Evolutionary conservation across 1,139 yeast species (phyloP), one percentile per base, ranked within the genome.

Genomic region (Blastobotrys serpentis): DNA sequence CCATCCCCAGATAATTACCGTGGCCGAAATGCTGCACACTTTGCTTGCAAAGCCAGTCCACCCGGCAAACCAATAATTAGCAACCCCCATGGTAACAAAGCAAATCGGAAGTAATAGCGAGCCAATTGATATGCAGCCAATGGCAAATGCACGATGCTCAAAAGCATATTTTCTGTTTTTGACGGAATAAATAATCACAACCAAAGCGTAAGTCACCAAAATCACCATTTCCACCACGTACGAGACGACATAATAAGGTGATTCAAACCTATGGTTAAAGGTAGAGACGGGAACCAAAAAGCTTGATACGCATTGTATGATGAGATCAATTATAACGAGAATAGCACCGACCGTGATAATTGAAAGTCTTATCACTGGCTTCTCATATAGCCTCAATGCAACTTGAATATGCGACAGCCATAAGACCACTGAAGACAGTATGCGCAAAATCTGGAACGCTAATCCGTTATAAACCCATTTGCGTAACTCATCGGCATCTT

Each of bases 1-100:
- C 95, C 96, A 88, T 65, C 86, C 96, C 96, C 96, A 88, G 0
- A 89, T 89, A 10, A 86, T 77, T 2, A 86, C 89, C n/a, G 63
- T 59, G 1, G 71, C 69, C 1, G 69, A 67, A 1, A 66, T 68
- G 23, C 61, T 61, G 22, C 65, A 61, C 39, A 86, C 88, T 50
- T 88, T 78, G 17, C 84, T 73, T 5, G 86, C 82, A 60, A 84
- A 85, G 57, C 85, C 94, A 2, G 92, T 81, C 61, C 88, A 75
- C 52, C 84, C 87, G 51, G 78, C 78, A 8, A 84, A 79, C 82
- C 88, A 86, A 2, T 82, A 75, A 59, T 81, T 81, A 1, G 90
- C 75, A 4, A 86, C 79, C 66, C 86, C 95, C 6, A 90, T 82
- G 41, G 86, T 74, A 62, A 86, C 86, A 58, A 88, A 84, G 0